Conservation (phyloP, 306 rosid species). For the Trifolium dubium region DNA sequence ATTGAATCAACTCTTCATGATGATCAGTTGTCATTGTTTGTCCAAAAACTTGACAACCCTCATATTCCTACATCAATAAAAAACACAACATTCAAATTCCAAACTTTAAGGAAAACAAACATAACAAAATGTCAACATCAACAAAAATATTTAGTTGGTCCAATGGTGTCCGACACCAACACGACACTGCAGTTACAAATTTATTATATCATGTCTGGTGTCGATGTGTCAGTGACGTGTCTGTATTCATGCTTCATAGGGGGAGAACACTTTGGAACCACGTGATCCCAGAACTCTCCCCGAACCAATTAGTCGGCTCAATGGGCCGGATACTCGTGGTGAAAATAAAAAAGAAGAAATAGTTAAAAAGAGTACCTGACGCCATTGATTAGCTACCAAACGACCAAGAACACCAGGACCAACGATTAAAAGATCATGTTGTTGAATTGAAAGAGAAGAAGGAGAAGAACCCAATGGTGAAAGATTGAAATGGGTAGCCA, state of each 20-base stretch:
- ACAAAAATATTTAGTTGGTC: too few species aligned
- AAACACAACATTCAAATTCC: conserved; percentile 35
- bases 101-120: not conserved
- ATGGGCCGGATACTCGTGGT: too few species aligned
- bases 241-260: too few species aligned
- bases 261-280: too few species aligned
- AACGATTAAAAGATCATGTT: conserved; percentile 71
- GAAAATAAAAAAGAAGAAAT: too few species aligned
- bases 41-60: conserved; percentile 76
- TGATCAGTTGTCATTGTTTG: conserved; percentile 80
- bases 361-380: conserved; percentile 51
- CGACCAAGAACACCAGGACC: conserved; percentile 99
- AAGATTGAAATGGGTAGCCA: conserved; percentile 64
- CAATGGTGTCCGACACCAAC: too few species aligned
- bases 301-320: too few species aligned
- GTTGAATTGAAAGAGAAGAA: conserved; percentile 56
- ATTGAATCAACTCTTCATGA: conserved; percentile 73
- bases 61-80: conserved; percentile 62
- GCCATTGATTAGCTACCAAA: conserved; percentile 83
- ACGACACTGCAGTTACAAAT: too few species aligned
- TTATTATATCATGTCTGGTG: too few species aligned
- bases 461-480: conserved; percentile 48
- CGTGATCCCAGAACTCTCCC: too few species aligned
- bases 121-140: too few species aligned
- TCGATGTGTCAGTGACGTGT: too few species aligned